These are phyloP conservation scores for Gynochthodes officinalis DNA, from an alignment of 257 asterid genomes.

Conservation along the genomic window DNA sequence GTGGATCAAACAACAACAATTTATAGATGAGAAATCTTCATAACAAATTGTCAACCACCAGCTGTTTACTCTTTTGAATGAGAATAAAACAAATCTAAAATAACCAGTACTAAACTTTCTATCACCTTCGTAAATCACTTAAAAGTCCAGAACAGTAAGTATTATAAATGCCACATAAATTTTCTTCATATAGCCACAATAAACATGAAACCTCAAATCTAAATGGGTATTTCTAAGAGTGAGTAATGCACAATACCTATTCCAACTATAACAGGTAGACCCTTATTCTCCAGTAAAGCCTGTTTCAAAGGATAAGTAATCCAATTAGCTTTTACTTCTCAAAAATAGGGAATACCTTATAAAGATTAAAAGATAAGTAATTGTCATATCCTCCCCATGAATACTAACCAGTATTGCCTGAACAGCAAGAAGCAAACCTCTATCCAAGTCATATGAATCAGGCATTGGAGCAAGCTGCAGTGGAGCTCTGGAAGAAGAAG, in stretches of 20 bases:
- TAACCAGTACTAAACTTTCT: background rate
- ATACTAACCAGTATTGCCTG: constrained; percentile 85
- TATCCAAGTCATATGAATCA: constrained; percentile 89
- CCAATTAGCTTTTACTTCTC: constrained; percentile 14
- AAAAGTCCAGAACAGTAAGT: background rate
- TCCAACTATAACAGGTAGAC: constrained; percentile 95
- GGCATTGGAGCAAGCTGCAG: constrained; percentile 91
- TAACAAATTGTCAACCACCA: background rate
- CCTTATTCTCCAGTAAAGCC: constrained; percentile 95
- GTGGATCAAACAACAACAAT: background rate
- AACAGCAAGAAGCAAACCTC: constrained; percentile 95
- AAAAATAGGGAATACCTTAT: constrained; percentile 20
- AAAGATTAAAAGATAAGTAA: constrained; percentile 15
- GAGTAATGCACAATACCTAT: constrained; percentile 57
- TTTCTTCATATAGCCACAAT: background rate
- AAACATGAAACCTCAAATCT: background rate
- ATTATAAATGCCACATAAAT: background rate
- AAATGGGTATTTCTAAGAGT: background rate
- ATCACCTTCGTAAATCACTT: background rate
- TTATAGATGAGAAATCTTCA: background rate
- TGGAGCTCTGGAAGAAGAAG: constrained; percentile 65
- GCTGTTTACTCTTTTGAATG: background rate
- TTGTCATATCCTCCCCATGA: constrained; percentile 8
- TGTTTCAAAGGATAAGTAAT: constrained; percentile 35
- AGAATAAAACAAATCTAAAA: background rate